Evolutionary conservation across 2,329 filamentous ascomycete species (phyloP).

Genomic region (Colletotrichum sp.): DNA sequence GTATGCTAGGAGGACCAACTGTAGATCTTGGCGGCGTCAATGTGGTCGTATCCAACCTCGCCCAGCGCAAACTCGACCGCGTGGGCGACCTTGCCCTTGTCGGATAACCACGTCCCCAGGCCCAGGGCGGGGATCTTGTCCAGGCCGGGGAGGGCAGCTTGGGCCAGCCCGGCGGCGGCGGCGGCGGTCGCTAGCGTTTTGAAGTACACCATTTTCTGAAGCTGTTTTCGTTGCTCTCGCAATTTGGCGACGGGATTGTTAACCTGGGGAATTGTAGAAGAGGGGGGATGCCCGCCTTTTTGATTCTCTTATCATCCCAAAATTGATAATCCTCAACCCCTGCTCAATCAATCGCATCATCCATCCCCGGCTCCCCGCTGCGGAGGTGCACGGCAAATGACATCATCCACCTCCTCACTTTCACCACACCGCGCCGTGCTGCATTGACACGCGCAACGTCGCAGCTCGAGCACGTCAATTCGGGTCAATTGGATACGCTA

Average conservation of each 20-base stretch:
- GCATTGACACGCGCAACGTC: slow-evolving; percentile 2
- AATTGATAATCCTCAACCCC: not conserved
- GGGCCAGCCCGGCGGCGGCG: not conserved
- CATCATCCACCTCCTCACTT: slow-evolving; percentile 19
- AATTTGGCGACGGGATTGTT: not conserved
- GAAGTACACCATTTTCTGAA: not conserved
- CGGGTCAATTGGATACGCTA: not conserved
- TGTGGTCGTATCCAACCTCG: slow-evolving; percentile 57
- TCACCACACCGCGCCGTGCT: not conserved
- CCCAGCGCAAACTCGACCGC: slow-evolving; percentile 61
- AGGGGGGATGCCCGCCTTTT: not conserved
- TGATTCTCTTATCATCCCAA: not conserved
- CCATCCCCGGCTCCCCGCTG: not conserved
- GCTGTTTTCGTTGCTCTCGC: not conserved
- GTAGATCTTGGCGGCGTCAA: slow-evolving; percentile 63
- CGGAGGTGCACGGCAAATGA: slow-evolving; percentile 1
- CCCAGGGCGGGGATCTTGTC: slow-evolving; percentile 4
- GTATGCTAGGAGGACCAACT: not conserved
- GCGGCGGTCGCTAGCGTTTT: not conserved
- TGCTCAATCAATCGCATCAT: slow-evolving; percentile 4
- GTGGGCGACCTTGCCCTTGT: slow-evolving; percentile 59
- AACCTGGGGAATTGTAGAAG: accelerated
- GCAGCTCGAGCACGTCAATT: not conserved
- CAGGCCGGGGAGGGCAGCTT: slow-evolving; percentile 1
- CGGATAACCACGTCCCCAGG: slow-evolving; percentile 67